Percentiles rank a stretch among this genome's conserved stretches.
Evolutionary conservation across 495 filamentous ascomycete genomes (phyloP).

Genomic region (Jackrogersella minutella): DNA sequence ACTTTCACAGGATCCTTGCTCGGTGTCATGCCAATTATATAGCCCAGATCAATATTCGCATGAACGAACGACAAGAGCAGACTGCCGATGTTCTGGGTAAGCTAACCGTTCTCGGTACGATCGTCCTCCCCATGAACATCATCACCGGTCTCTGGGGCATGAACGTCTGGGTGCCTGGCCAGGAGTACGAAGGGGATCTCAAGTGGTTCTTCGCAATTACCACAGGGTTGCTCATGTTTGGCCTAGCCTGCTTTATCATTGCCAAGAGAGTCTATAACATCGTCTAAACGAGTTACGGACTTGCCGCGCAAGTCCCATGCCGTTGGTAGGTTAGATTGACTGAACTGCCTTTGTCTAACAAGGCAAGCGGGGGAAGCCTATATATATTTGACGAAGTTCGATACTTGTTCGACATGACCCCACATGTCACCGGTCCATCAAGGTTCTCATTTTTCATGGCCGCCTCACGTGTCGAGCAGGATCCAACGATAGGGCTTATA

Average conservation of each 20-base stretch:
- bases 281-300: slow-evolving; percentile 46
- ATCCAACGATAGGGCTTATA: neutral
- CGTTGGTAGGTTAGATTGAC: neutral
- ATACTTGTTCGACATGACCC: neutral
- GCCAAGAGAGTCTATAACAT: slow-evolving; percentile 76
- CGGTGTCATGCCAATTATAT: slow-evolving; percentile 96
- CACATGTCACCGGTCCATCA: slow-evolving; percentile 19
- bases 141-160: slow-evolving; percentile 99
- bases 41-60: slow-evolving; percentile 88
- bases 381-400: neutral
- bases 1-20: slow-evolving; percentile 74
- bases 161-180: slow-evolving; percentile 96
- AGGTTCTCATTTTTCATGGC: slow-evolving; percentile 25
- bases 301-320: neutral
- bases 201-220: slow-evolving; percentile 74
- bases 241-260: slow-evolving; percentile 76
- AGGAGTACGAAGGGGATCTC: slow-evolving; percentile 66
- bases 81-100: slow-evolving; percentile 94
- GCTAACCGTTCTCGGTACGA: slow-evolving; percentile 94
- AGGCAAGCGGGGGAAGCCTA: neutral
- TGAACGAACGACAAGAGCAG: slow-evolving; percentile 97
- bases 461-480: neutral
- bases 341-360: neutral
- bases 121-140: slow-evolving; percentile 97
- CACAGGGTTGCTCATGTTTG: slow-evolving; percentile 77